phyloP scores from a whole-genome alignment of 768 basidiomycete genomes.

The Lactarius hengduanensis region DNA sequence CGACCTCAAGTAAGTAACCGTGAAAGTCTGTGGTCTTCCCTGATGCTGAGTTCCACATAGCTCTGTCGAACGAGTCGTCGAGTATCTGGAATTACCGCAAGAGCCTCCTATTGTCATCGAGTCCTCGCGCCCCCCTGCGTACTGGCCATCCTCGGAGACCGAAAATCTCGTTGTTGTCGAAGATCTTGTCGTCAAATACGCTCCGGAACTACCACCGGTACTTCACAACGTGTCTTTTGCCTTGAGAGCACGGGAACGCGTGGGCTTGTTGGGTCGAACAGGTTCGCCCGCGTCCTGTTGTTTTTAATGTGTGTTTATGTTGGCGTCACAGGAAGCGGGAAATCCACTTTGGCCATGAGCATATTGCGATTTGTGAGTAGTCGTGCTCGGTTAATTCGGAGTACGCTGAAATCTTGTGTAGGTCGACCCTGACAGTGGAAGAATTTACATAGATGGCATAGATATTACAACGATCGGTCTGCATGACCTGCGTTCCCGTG shows the following conservation, averaged over 20 bases:
- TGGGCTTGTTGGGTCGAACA: constrained; percentile 80
- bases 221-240: constrained; percentile 73
- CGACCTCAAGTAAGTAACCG: constrained; percentile 62
- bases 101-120: constrained; percentile 80
- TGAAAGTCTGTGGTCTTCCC: constrained; percentile 15
- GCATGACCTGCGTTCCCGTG: constrained; percentile 73
- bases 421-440: constrained; percentile 74
- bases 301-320: constrained; percentile 10
- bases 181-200: constrained; percentile 77
- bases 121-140: constrained; percentile 75
- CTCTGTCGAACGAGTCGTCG: constrained; percentile 87
- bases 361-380: constrained; percentile 71
- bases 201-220: constrained; percentile 80
- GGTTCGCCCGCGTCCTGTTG: constrained; percentile 37
- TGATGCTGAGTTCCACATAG: constrained; percentile 37
- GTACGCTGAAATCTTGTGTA: constrained; percentile 29
- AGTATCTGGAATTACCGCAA: constrained; percentile 87
- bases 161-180: constrained; percentile 65
- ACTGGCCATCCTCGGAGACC: constrained; percentile 82
- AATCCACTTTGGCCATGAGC: constrained; percentile 84
- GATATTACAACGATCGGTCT: constrained; percentile 85
- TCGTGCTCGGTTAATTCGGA: background rate
- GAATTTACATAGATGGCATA: constrained; percentile 82
- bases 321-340: constrained; percentile 57
- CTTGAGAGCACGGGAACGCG: constrained; percentile 66